Evolutionary conservation across 345 rosid species (phyloP), one percentile per base, ranked within the genome.

Genomic region (Salix caprea): DNA sequence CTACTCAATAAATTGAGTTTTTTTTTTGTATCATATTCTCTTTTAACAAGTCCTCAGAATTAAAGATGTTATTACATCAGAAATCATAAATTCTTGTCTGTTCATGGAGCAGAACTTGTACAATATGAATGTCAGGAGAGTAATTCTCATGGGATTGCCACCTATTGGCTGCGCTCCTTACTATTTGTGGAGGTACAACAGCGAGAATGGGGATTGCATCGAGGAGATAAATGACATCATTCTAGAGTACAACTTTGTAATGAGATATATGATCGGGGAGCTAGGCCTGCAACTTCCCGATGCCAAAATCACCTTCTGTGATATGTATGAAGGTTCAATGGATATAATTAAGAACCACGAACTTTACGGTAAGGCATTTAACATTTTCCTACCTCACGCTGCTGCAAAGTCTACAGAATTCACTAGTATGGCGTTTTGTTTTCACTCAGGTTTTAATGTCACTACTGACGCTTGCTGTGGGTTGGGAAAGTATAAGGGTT

Each of bases 381-480:
- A 65, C 26, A 10, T 9, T 39, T 37, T 81, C 44, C 13, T 36
- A 65, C 7, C 8, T 5, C 9, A 28, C 40, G 14, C 19, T 24
- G 13, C 68, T 26, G 18, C 32, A 11, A 11, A 5, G 4, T 4
- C 7, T 4, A 30, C 30, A 5, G 18, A 65, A 24, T 13, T 65
- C 68, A 24, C 37, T 2, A 10, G 15, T 16, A 26, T 12, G 32
- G 13, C 4, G 16, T 28, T 15, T 0, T 36, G 12, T 61, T 5
- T 30, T 72, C n/a, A 7, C 75, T 79, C 87, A 91, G 97, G 97
- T 81, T 91, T 93, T 78, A 87, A 89, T 78, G 86, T 77, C 74
- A 90, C 92, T 28, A 73, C 92, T 1, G 91, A 90, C 40, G 97
- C 99, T 40, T 95, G 99, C 80, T 91, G 97, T 73, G 97, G 98